A percentile compares a stretch with the other conserved stretches of the same genome.
These are phyloP conservation scores for Thelonectria discophora DNA, from an alignment of 2,329 filamentous ascomycete genomes.

Conservation along the genomic window DNA sequence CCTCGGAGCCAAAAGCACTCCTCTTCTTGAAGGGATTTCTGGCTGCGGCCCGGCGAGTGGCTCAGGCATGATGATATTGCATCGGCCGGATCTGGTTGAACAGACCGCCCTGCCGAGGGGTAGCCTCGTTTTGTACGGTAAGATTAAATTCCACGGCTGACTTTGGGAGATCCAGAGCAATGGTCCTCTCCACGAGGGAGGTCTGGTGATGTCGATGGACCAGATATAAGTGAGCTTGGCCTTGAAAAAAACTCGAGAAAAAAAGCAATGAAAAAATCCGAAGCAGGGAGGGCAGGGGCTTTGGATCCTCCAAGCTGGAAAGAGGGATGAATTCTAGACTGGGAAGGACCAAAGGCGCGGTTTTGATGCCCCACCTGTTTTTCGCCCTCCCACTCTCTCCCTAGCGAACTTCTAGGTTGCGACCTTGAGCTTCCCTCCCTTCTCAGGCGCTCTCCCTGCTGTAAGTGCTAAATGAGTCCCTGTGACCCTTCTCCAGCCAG, in stretches of 20 bases:
- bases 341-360: not conserved
- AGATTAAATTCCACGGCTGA: not conserved
- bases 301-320: not conserved
- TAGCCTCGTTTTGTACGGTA: not conserved
- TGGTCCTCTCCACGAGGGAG: not conserved
- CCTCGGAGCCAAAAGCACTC: not conserved
- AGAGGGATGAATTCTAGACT: not conserved
- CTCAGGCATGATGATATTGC: not conserved
- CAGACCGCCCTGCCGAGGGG: not conserved
- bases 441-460: slow-evolving; percentile 5
- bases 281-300: not conserved
- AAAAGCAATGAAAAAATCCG: not conserved
- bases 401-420: too few species aligned
- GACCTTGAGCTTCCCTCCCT: not conserved
- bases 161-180: not conserved
- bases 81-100: not conserved
- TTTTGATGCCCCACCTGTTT: slow-evolving; percentile 11
- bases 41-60: not conserved
- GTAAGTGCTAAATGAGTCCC: not conserved
- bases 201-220: not conserved
- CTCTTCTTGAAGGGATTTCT: not conserved
- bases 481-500: not conserved
- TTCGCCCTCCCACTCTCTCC: not conserved
- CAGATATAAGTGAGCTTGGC: not conserved
- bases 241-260: not conserved